phyloP scores from a whole-genome alignment of 2,329 filamentous ascomycete genomes.

The Dactylellina haptotyla region DNA sequence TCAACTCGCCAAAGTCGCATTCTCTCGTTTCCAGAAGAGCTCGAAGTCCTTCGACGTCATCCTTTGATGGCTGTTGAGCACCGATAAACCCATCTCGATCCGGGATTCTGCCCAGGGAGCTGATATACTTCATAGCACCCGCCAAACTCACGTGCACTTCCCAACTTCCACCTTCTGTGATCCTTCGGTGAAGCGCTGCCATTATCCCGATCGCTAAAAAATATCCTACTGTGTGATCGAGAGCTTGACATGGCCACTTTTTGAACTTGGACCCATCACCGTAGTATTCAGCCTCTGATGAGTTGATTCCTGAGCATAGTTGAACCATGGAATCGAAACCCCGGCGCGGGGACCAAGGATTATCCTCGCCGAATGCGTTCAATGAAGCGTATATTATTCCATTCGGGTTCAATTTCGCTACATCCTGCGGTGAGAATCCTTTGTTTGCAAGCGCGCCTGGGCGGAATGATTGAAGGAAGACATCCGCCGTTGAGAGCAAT shows the following conservation, averaged over 20 bases:
- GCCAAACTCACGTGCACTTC: constrained; percentile 69
- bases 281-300: constrained; percentile 66
- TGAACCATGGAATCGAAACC: constrained; percentile 70
- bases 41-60: background rate
- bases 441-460: constrained; percentile 64
- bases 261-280: constrained; percentile 62
- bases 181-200: constrained; percentile 66
- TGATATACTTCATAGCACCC: constrained; percentile 68
- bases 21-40: constrained; percentile 35
- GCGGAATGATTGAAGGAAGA: constrained; percentile 65
- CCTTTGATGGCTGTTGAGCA: background rate
- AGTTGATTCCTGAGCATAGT: constrained; percentile 68
- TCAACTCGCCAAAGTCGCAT: constrained; percentile 16
- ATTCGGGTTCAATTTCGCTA: constrained; percentile 62
- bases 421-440: constrained; percentile 62
- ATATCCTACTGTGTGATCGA: constrained; percentile 69
- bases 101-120: constrained; percentile 62
- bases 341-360: constrained; percentile 64
- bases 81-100: constrained; percentile 25
- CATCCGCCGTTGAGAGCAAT: constrained; percentile 61
- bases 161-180: constrained; percentile 64
- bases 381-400: constrained; percentile 66
- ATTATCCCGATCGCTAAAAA: constrained; percentile 67
- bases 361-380: constrained; percentile 66
- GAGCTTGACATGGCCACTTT: constrained; percentile 67